These are phyloP conservation scores for Sphaerulina vaccinii DNA, from an alignment of 2,329 filamentous ascomycete genomes.

Conservation along the genomic window DNA sequence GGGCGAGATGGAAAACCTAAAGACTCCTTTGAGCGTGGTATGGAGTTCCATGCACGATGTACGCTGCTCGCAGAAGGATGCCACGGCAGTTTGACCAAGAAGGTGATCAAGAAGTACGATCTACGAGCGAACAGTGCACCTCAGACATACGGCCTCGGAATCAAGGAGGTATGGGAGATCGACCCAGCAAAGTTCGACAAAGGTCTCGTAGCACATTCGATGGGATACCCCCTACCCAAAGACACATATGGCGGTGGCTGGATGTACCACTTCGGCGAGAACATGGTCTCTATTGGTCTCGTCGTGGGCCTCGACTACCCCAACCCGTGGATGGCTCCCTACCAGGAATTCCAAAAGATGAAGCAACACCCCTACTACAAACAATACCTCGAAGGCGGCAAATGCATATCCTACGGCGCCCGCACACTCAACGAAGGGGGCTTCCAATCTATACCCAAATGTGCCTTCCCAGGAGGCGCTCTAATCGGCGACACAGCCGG, in stretches of 20 bases:
- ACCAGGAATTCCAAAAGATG: constrained; percentile 96
- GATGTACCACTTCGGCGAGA: constrained; percentile 99
- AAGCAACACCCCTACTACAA: constrained; percentile 95
- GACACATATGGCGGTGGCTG: constrained; percentile 97
- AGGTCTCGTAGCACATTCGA: constrained; percentile 80
- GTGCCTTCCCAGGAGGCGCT: constrained; percentile 91
- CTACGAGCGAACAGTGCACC: constrained; percentile 83
- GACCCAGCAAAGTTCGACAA: constrained; percentile 87
- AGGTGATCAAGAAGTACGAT: constrained; percentile 92
- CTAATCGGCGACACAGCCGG: constrained; percentile 95
- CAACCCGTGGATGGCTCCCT: constrained; percentile 95
- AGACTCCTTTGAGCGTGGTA: constrained; percentile 88
- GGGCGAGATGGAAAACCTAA: constrained; percentile 79
- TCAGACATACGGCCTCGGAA: constrained; percentile 89
- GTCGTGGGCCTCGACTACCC: constrained; percentile 93
- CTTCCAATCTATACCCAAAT: constrained; percentile 96
- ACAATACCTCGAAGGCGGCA: constrained; percentile 85
- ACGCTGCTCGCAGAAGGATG: constrained; percentile 94
- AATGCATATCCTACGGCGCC: constrained; percentile 95
- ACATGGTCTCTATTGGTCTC: constrained; percentile 86
- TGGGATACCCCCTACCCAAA: constrained; percentile 85
- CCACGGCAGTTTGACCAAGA: constrained; percentile 91
- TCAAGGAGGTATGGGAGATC: constrained; percentile 98
- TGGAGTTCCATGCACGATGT: constrained; percentile 94
- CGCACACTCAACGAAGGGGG: constrained; percentile 90